Evolutionary conservation across 495 filamentous ascomycete species (phyloP).

Genomic region (Tuber umbilicatum): DNA sequence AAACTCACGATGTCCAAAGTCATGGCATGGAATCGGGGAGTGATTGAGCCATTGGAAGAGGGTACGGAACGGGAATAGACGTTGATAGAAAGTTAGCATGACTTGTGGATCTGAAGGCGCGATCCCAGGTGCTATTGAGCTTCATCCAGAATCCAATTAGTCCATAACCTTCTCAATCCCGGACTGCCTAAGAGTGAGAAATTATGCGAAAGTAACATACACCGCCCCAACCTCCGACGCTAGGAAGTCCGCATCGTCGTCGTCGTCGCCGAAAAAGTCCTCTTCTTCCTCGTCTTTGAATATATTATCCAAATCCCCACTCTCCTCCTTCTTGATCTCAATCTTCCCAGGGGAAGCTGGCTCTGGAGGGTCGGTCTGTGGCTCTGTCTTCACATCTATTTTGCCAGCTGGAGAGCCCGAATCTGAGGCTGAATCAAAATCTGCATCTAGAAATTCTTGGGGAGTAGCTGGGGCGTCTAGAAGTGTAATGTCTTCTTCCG

Average conservation of each 20-base stretch:
- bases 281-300: conserved; percentile 26
- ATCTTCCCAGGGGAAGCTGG: conserved; percentile 4
- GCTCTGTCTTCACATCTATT: conserved; percentile 10
- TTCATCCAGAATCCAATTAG: conserved; percentile 20
- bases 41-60: conserved; percentile 99
- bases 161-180: conserved; percentile 2
- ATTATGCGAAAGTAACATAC: conserved; percentile 7
- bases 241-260: conserved; percentile 22
- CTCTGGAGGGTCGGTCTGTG: conserved; percentile 13
- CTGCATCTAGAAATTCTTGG: conserved; percentile 1
- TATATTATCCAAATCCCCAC: conserved; percentile 19
- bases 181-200: background rate
- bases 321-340: conserved; percentile 15
- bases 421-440: conserved; percentile 9
- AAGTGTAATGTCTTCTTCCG: conserved; percentile 26
- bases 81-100: conserved; percentile 88
- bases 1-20: conserved; percentile 91
- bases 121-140: conserved; percentile 16
- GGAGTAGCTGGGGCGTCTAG: conserved; percentile 27
- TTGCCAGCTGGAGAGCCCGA: background rate
- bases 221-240: conserved; percentile 19
- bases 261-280: conserved; percentile 25
- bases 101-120: conserved; percentile 64
- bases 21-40: conserved; percentile 70
- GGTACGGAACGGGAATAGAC: conserved; percentile 89